Evolutionary conservation across 192 early-diverging fungal genomes (phyloP).

Genomic region (Haplosporangium gracile): DNA sequence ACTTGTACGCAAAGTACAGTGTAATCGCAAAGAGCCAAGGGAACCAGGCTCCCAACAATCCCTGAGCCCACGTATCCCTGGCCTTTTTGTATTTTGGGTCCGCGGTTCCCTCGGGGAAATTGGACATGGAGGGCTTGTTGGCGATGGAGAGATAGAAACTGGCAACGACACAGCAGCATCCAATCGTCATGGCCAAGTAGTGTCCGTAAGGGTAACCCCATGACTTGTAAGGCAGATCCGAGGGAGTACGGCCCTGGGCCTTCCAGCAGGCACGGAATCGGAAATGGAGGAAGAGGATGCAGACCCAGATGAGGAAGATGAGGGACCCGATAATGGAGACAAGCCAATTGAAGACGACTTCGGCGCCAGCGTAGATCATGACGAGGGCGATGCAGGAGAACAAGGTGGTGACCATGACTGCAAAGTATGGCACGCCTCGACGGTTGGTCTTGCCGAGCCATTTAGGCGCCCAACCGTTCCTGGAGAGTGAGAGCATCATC

Average conservation of each 20-base stretch:
- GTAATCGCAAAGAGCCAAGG: constrained; percentile 71
- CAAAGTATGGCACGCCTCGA: constrained; percentile 71
- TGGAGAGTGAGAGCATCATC: constrained; percentile 71
- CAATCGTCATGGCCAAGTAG: constrained; percentile 73
- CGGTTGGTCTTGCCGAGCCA: constrained; percentile 59
- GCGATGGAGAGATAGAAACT: constrained; percentile 69
- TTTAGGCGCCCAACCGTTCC: constrained; percentile 70
- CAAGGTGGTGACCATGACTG: constrained; percentile 63
- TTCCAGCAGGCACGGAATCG: constrained; percentile 85
- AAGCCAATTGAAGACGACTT: constrained; percentile 74
- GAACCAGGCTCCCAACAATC: constrained; percentile 73
- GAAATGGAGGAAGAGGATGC: constrained; percentile 84
- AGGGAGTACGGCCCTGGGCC: constrained; percentile 72
- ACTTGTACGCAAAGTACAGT: constrained; percentile 76
- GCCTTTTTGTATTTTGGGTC: constrained; percentile 56
- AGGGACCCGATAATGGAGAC: constrained; percentile 78
- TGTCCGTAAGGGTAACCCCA: constrained; percentile 82
- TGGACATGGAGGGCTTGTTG: constrained; percentile 46
- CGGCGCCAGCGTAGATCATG: constrained; percentile 68
- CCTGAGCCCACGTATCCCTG: constrained; percentile 58
- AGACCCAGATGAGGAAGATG: constrained; percentile 86
- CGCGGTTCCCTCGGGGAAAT: constrained; percentile 67
- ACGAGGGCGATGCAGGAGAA: constrained; percentile 73
- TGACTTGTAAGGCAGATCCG: constrained; percentile 78
- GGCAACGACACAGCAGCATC: constrained; percentile 63